Percentiles rank a stretch among this genome's conserved stretches.
These are phyloP conservation scores for Cylindricascospora bacillispora DNA, from an alignment of 1,139 yeast species.

Conservation along the genomic window DNA sequence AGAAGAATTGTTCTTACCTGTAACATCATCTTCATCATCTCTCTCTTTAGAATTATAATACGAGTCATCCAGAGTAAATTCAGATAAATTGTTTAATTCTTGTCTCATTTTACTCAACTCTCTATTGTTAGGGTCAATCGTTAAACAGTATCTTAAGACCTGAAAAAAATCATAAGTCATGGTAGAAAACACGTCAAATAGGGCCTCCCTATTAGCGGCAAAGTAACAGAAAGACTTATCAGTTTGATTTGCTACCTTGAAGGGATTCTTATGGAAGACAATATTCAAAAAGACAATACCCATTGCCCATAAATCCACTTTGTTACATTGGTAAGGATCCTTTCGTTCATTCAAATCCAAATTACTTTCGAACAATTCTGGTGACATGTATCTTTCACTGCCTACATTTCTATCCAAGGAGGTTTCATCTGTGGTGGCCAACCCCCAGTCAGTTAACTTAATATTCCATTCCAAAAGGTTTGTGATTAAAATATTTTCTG, in stretches of 20 bases:
- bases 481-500: slow-evolving; percentile 72
- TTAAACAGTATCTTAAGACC: slow-evolving; percentile 63
- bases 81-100: slow-evolving; percentile 48
- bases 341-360: slow-evolving; percentile 30
- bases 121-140: slow-evolving; percentile 82
- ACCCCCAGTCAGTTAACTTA: slow-evolving; percentile 85
- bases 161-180: slow-evolving; percentile 81
- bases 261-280: slow-evolving; percentile 85
- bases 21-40: slow-evolving; percentile 26
- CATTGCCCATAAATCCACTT: slow-evolving; percentile 86
- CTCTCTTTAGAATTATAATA: slow-evolving; percentile 34
- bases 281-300: slow-evolving; percentile 79
- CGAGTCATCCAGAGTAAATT: slow-evolving; percentile 79
- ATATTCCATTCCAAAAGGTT: slow-evolving; percentile 59
- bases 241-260: slow-evolving; percentile 66
- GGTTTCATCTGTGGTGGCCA: slow-evolving; percentile 55
- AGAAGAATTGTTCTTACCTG: too few species aligned
- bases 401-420: slow-evolving; percentile 86
- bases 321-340: slow-evolving; percentile 65
- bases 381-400: slow-evolving; percentile 94
- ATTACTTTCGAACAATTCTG: slow-evolving; percentile 61
- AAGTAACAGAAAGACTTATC: slow-evolving; percentile 83
- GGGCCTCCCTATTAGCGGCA: slow-evolving; percentile 76
- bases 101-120: slow-evolving; percentile 45
- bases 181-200: slow-evolving; percentile 84